phyloP scores from a whole-genome alignment of 345 rosid genomes.

The Populus davidiana region DNA sequence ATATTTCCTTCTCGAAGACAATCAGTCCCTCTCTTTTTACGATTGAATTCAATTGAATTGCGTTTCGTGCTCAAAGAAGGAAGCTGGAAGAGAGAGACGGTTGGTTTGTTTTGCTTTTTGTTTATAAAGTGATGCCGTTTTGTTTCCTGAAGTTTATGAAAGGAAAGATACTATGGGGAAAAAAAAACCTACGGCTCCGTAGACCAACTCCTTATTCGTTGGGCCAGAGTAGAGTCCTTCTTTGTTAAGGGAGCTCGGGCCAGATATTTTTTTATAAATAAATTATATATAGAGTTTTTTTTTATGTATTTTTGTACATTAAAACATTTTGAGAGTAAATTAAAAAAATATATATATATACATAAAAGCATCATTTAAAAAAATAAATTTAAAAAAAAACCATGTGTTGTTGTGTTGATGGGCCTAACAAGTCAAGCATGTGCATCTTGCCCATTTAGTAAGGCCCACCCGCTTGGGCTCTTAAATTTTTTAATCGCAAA shows the following conservation, averaged over 20 bases:
- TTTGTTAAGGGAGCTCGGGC: no score
- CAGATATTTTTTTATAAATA: no score
- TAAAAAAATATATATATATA: no score
- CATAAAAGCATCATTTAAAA: no score
- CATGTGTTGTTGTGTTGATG: no score
- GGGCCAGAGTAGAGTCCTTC: constrained; percentile 56
- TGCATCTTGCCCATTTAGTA: no score
- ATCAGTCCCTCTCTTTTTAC: not conserved
- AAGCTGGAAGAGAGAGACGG: not conserved
- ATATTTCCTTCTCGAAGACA: constrained; percentile 5
- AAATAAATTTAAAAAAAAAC: no score
- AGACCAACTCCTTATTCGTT: constrained; percentile 98
- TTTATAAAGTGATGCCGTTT: not conserved
- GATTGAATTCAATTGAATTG: not conserved
- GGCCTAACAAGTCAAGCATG: no score
- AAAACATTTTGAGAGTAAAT: no score
- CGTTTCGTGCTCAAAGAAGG: not conserved
- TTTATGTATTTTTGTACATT: no score
- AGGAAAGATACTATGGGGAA: not conserved
- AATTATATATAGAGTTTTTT: no score
- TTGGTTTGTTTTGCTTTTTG: not conserved
- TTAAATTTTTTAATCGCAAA: no score
- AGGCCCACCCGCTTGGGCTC: rapidly evolving
- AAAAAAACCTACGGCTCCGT: constrained; percentile 49
- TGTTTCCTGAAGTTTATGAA: not conserved